A percentile compares a stretch with the other conserved stretches of the same genome.
Conservation (phyloP, 2,329 filamentous ascomycete genomes). For the Dothideomycetes sp. region DNA sequence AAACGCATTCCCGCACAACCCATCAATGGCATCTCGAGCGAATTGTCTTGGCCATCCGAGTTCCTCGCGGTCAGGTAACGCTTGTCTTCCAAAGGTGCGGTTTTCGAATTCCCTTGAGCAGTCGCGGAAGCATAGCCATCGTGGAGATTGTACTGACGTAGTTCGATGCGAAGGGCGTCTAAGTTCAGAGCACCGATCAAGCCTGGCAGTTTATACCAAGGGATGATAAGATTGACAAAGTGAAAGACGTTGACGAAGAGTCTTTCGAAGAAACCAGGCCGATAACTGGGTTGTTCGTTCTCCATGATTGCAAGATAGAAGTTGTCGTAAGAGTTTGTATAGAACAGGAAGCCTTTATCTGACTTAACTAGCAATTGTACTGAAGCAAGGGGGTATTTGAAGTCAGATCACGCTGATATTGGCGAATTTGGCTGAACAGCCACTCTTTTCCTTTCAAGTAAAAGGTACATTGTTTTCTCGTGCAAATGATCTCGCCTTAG, state of each 20-base stretch:
- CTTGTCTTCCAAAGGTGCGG: conserved; percentile 24
- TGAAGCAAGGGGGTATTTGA: background rate
- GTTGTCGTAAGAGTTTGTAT: conserved; percentile 2
- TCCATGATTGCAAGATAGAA: no score
- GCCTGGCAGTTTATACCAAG: conserved; percentile 37
- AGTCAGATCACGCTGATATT: background rate
- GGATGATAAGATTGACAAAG: conserved; percentile 30
- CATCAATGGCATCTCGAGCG: conserved; percentile 34
- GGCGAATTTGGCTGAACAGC: background rate
- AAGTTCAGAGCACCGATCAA: conserved; percentile 36
- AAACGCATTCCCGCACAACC: conserved; percentile 39
- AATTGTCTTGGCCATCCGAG: conserved; percentile 39
- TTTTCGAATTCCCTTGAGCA: conserved; percentile 29
- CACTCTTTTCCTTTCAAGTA: background rate
- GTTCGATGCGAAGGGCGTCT: conserved; percentile 32
- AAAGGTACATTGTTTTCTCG: background rate
- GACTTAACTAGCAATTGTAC: conserved; percentile 9
- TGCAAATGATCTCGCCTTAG: background rate
- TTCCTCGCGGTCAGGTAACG: conserved; percentile 31
- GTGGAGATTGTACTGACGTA: conserved; percentile 37
- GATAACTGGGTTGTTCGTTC: conserved; percentile 13
- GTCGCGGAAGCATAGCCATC: conserved; percentile 33
- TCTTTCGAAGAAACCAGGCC: background rate
- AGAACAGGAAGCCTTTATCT: background rate
- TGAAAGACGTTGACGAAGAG: conserved; percentile 23